A percentile compares a stretch with the other conserved stretches of the same genome.
Evolutionary conservation across 345 rosid genomes (phyloP).

Genomic region (Geranium rotundifolium): DNA sequence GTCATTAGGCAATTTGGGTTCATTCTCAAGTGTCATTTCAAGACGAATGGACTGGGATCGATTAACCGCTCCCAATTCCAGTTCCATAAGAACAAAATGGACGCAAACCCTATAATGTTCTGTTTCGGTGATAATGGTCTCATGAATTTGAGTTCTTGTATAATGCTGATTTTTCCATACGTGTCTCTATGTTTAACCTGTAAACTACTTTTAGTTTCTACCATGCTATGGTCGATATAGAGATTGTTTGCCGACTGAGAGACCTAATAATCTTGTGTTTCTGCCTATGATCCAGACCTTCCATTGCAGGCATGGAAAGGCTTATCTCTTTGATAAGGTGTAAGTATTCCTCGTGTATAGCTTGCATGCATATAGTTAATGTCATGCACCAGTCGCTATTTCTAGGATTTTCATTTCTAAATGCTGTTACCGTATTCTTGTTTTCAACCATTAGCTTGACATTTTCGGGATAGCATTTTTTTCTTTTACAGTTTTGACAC

Average conservation of each 20-base stretch:
- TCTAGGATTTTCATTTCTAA: not conserved
- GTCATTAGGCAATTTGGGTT: not conserved
- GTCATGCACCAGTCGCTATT: not conserved
- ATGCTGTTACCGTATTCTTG: too few relatives aligned
- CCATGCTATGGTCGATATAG: not conserved
- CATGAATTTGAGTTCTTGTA: not conserved
- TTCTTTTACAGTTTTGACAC: too few relatives aligned
- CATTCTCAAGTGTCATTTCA: not conserved
- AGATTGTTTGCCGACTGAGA: not conserved
- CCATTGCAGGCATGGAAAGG: conserved; percentile 63
- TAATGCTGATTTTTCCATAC: not conserved
- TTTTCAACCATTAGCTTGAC: not conserved
- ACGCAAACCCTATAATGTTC: not conserved
- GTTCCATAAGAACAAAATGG: not conserved
- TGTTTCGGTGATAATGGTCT: not conserved
- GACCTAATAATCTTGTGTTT: conserved; percentile 10
- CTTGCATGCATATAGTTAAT: not conserved
- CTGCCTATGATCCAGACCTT: conserved; percentile 43
- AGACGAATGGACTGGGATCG: not conserved
- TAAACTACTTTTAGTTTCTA: too few relatives aligned
- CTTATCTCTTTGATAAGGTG: conserved; percentile 70
- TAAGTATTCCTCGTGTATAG: conserved; percentile 27
- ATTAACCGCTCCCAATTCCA: not conserved
- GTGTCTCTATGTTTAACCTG: too few relatives aligned
- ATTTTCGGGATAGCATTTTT: too few relatives aligned